Evolutionary conservation across 495 filamentous ascomycete genomes (phyloP), one percentile per base, ranked within the genome.

Genomic region (Hypoxylon cercidicola): DNA sequence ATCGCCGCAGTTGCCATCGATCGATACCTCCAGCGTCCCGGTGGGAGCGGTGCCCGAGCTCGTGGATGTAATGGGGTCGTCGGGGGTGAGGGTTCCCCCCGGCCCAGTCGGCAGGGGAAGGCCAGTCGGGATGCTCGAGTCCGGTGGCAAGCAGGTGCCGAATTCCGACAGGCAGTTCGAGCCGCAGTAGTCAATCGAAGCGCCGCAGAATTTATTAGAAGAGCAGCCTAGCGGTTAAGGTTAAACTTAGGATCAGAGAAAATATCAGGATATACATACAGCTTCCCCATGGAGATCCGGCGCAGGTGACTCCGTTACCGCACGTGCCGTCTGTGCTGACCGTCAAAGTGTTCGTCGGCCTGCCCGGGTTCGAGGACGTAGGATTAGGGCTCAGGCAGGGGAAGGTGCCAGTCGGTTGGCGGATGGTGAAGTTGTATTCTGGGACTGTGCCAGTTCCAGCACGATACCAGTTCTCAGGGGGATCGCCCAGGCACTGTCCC

Each of bases 401-500:
- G 35, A 49, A 73, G 2, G 67, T 69, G 37, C 67, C 72, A 1
- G 72, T 72, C 9, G 69, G 51, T 43, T 51, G 43, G 32, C 68
- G 66, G 44, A 59, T 55, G 47, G 48, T 62, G 62, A 66, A 69
- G 59, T 59, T 59, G 50, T 69, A 60, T 35, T 66, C 39, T 19
- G 66, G 62, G 16, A 70, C 76, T 21, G 69, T 25, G 23, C 62
- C 62, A 2, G 64, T 64, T 19, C 68, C 71, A 18, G 71, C 68
- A 11, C 86, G 81, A 70, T 90, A 96, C 92, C 92, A 96, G 70
- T 90, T 88, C 20, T 82, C 83, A 0, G 73, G 63, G 2, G 89
- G 84, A 68, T 93, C 89, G 11, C 85, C 88, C 15, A 94, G 77
- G 74, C 91, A 93, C 63, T 91, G 82, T 1, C 90, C 91, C 20